Conservation (phyloP, 139 green algal genomes). For the Haematococcus lacustris region DNA sequence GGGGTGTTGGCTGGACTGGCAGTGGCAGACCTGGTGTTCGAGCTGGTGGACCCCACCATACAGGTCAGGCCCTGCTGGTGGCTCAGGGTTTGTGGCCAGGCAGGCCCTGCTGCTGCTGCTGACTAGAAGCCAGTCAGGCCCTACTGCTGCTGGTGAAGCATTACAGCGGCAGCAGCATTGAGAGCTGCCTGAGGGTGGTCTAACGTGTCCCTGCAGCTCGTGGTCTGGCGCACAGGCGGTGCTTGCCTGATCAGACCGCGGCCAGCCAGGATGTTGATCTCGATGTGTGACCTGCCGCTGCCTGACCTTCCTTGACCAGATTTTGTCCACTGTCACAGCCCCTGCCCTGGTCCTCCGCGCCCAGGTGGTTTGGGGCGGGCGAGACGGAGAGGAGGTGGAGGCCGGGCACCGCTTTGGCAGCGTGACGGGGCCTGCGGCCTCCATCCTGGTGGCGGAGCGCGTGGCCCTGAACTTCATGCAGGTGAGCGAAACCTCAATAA, state of each 20-base stretch:
- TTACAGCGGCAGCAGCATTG: not conserved
- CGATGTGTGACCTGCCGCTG: not conserved
- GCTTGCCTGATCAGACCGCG: no score
- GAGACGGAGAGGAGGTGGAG: conserved; percentile 43
- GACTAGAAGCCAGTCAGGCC: not conserved
- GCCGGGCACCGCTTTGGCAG: conserved; percentile 55
- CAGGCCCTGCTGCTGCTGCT: not conserved
- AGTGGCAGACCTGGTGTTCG: conserved; percentile 78
- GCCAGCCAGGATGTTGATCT: not conserved
- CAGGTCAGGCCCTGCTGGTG: conserved; percentile 39
- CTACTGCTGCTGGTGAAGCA: not conserved
- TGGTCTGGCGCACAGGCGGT: not conserved
- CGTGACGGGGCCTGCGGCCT: conserved; percentile 59
- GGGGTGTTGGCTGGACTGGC: conserved; percentile 83
- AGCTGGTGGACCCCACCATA: conserved; percentile 68
- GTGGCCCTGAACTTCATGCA: conserved; percentile 99
- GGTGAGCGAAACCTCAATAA: no score
- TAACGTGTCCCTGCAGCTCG: not conserved
- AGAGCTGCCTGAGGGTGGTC: not conserved
- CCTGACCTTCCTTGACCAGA: not conserved
- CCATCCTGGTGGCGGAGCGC: conserved; percentile 90
- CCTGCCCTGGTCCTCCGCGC: not conserved
- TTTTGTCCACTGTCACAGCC: not conserved
- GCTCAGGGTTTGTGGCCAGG: not conserved
- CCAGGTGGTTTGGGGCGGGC: conserved; percentile 13